Evolutionary conservation across 1,284 basidiomycete species (phyloP), one percentile per base, ranked within the genome.

Genomic region (Prillingera fragicola): DNA sequence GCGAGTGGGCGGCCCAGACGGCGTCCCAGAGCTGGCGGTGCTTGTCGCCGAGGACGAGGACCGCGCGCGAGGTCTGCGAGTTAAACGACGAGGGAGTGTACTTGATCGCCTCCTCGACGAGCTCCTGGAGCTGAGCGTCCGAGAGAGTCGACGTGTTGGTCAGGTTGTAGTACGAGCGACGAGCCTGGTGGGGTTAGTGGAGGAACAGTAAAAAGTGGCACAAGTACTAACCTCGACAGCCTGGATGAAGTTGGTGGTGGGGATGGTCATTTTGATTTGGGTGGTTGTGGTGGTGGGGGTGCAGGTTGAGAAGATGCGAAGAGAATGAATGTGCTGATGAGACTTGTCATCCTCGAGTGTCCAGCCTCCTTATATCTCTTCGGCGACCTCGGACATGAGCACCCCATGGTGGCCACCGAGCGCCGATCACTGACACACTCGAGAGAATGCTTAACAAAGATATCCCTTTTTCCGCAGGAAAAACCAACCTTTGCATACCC

Each of bases 151-250:
- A 62, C 44, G 65, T 60, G 52, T 69, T 63, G 40, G 62, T 62
- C 17, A 76, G 60, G 19, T 60, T 58, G 59, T 76, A 76, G 61
- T 69, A 63, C n/a, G 67, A 60, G 29, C 74, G 69, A 34, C 74
- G 72, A 31, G 59, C 48, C 67, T 69, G 47, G 19, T 7, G 4
- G 25, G 4, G 18, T 35, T 21, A 35, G 3, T 6, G 14, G 13
- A 35, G 14, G 4, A 35, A 12, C n/a, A 15, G 26, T 24, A 18
- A 13, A 12, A n/a, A 21, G 17, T n/a, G 24, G 19, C 23, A 31
- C 25, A 3, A 17, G 3, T 9, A 49, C 65, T 54, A 40, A 68
- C 64, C 59, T 62, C 59, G 52, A 67, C 56, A 32, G 64, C 64
- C 38, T 63, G 45, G 54, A 62, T 55, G 59, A 64, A 67, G 31